Evolutionary conservation across 2,329 filamentous ascomycete species (phyloP).

Genomic region (Colletotrichum magnum): DNA sequence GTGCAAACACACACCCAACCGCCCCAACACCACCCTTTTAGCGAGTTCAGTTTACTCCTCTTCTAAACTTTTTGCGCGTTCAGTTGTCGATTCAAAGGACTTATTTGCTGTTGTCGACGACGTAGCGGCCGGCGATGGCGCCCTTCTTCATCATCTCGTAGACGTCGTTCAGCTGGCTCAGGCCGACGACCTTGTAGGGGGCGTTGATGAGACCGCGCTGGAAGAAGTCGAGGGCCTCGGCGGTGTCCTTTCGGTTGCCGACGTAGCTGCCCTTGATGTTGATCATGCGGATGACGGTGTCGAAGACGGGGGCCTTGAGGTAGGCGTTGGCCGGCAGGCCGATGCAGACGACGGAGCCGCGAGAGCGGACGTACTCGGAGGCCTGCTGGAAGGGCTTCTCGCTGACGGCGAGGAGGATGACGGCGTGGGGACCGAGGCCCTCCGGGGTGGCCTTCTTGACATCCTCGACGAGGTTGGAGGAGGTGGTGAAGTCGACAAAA

Average conservation of each 20-base stretch:
- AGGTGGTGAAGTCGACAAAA: constrained; percentile 86
- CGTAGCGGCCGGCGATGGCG: constrained; percentile 83
- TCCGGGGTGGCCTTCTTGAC: constrained; percentile 86
- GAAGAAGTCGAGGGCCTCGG: constrained; percentile 94
- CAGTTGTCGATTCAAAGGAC: neutral
- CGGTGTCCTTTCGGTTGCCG: constrained; percentile 89
- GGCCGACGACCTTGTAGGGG: constrained; percentile 87
- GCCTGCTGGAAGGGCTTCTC: constrained; percentile 98
- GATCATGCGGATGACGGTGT: constrained; percentile 91
- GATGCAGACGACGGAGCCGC: constrained; percentile 88
- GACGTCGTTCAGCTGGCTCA: constrained; percentile 85
- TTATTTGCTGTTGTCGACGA: constrained; percentile 80
- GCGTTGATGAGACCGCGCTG: constrained; percentile 85
- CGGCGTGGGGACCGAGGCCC: constrained; percentile 88
- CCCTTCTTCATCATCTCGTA: constrained; percentile 81
- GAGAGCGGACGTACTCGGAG: constrained; percentile 86
- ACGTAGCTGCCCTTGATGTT: constrained; percentile 94
- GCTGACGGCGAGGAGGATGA: constrained; percentile 85
- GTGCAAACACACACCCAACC: constrained; percentile 11
- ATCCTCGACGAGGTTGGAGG: constrained; percentile 84
- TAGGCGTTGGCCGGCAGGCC: constrained; percentile 86
- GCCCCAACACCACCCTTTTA: constrained; percentile 24
- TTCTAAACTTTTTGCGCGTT: constrained; percentile 4
- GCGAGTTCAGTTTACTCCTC: constrained; percentile 11
- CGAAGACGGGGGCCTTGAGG: constrained; percentile 88